phyloP scores from a whole-genome alignment of 1,284 basidiomycete species.

The Fomitopsis pinicola region DNA sequence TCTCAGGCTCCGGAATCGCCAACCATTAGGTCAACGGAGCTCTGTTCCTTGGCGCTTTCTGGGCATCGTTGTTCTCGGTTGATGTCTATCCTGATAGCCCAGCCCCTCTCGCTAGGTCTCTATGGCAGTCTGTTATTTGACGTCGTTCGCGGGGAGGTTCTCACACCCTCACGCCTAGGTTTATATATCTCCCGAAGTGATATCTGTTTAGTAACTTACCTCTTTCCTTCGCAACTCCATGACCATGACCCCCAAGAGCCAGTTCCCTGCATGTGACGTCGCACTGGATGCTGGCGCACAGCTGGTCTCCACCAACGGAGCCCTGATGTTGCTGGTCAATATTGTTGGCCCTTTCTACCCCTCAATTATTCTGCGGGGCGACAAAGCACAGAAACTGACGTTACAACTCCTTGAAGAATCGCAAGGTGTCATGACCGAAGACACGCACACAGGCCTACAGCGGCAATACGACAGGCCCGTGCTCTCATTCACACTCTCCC shows the following conservation, averaged over 20 bases:
- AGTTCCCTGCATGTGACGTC: background rate
- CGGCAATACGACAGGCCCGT: background rate
- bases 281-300: background rate
- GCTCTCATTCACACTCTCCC: background rate
- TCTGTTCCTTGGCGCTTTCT: no score
- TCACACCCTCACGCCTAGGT: no score
- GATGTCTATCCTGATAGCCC: no score
- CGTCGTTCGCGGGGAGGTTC: no score
- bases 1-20: no score
- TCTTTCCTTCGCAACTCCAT: no score
- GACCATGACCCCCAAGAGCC: background rate
- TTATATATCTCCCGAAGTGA: no score
- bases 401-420: background rate
- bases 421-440: background rate
- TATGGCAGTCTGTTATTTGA: no score
- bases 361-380: background rate
- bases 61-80: no score
- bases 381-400: background rate
- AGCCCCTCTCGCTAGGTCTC: no score
- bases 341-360: background rate
- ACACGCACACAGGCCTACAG: background rate
- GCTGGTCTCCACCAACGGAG: background rate
- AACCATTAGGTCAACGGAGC: no score
- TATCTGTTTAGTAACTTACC: no score
- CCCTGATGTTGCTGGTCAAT: background rate